Conservation (phyloP, 2,329 filamentous ascomycete species). For the Simplicillium aogashimaense region DNA sequence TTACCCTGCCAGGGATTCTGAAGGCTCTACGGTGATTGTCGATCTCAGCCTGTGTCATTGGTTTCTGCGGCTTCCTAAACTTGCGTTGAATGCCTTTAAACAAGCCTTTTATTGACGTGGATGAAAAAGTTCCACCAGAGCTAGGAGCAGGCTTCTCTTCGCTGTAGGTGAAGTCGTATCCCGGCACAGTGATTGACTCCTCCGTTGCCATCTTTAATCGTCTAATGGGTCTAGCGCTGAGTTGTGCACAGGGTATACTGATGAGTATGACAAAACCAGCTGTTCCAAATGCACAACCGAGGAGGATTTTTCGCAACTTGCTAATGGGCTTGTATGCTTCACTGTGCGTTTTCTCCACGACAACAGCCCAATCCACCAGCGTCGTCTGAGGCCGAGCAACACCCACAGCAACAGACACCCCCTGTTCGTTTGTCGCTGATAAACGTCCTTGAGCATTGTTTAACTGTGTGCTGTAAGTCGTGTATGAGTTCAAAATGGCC, state of each 20-base stretch:
- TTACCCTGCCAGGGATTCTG: constrained; percentile 77
- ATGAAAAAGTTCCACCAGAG: constrained; percentile 28
- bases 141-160: constrained; percentile 33
- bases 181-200: constrained; percentile 59
- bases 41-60: constrained; percentile 16
- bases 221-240: constrained; percentile 71
- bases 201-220: constrained; percentile 66
- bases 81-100: constrained; percentile 25
- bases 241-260: constrained; percentile 70
- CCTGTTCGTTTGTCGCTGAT: constrained; percentile 64
- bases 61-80: constrained; percentile 20
- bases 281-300: constrained; percentile 80
- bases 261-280: constrained; percentile 62
- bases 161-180: constrained; percentile 37
- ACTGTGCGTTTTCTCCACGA: constrained; percentile 64
- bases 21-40: constrained; percentile 48
- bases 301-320: constrained; percentile 66
- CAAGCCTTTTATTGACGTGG: constrained; percentile 33
- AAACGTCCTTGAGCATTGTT: constrained; percentile 64
- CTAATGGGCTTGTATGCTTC: constrained; percentile 72
- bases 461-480: constrained; percentile 28
- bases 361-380: constrained; percentile 71
- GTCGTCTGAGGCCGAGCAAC: constrained; percentile 59
- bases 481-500: constrained; percentile 51
- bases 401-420: constrained; percentile 63